Base-by-base conservation (phyloP, 495 filamentous ascomycete species). In the Penicillium tannophilum region DNA sequence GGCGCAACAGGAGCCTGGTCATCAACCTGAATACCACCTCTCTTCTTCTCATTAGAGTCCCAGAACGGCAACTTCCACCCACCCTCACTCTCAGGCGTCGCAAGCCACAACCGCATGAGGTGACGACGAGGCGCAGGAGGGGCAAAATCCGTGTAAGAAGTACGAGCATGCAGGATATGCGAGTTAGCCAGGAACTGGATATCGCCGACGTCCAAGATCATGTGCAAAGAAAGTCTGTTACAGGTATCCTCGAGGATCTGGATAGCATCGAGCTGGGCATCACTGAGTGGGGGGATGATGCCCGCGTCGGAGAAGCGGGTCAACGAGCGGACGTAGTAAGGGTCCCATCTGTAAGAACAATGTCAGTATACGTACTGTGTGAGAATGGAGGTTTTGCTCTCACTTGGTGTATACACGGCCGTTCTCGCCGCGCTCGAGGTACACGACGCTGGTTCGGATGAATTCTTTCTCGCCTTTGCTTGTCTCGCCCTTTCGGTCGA, bases 401-500 rank as follows among this genome's bases (percentile, higher is more conserved):
- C 66, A 80, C 79, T 86, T 87, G 30, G 76, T 78, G 61, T 85
- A 86, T 9, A 86, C 77, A 17, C 81, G 75, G 35, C 61, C 73
- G 47, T 82, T 74, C 14, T 77, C 74, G 23, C 79, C 79, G 11
- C 72, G 72, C 68, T 86, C 91, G 2, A 92, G 76, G 69, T 91
- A 95, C 41, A 96, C 80, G 3, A 96, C 85, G 26, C 83, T 82
- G 23, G 85, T 85, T 31, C 82, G 80, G 68, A 93, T 89, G 66
- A 84, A 97, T 52, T 87, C 85, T 39, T 92, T 85, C 72, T 96
- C 78, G 28, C 89, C 91, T 39, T 79, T 76, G 35, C 82, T 86
- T 2, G 82, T 85, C 76, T 96, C 92, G 44, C 92, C 92, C 74
- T 97, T 97, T 59, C 92, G 90, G 70, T 97, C 92, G 67, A 97